Base-by-base conservation (phyloP, 495 filamentous ascomycete species). In the Copromyces sp. region DNA sequence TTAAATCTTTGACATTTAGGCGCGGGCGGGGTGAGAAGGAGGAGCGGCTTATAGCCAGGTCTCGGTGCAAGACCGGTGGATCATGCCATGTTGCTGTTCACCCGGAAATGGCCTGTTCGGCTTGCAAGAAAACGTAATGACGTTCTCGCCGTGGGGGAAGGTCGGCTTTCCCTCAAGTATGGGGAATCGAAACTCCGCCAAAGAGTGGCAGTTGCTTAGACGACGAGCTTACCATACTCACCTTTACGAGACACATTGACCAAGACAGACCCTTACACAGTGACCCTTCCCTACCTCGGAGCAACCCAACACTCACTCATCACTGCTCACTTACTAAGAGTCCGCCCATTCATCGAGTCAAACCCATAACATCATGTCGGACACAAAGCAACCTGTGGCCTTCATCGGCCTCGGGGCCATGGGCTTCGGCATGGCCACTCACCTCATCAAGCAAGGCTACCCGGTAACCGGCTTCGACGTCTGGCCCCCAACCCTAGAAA, bases 321-420 rank as follows among this genome's bases (percentile, higher is more conserved):
- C 24, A 61, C 24, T 17, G 11, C 9, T 38, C 35, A 44, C 2
- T 32, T 20, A 9, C 69, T 70, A 1, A 39, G 32, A 70, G 1
- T 32, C 4, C 11, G n/a, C 1, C 39, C 71, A 32, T 38, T 16
- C 12, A 16, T 20, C 29, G 7, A 61, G 12, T 40, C 38, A 68
- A 39, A 2, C 39, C 4, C 11, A 53, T 0, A 59, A n/a, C 45
- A 71, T 9, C 59, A 83, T 82, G 80, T 77, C 78, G 39, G 74
- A 77, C 73, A 42, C 72, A 39, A 85, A 89, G 76, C 86, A 89
- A 9, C 82, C 84, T 68, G 81, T 94, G 71, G 88, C 90, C 74
- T 94, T 94, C 82, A 90, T 92, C 72, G 93, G 93, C 84, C 90
- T 95, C 8, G 93, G 93, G 74, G 92, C 93, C 82, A 95, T 94